Conservation (phyloP, 768 basidiomycete species). For the Heimioporus sp. region DNA sequence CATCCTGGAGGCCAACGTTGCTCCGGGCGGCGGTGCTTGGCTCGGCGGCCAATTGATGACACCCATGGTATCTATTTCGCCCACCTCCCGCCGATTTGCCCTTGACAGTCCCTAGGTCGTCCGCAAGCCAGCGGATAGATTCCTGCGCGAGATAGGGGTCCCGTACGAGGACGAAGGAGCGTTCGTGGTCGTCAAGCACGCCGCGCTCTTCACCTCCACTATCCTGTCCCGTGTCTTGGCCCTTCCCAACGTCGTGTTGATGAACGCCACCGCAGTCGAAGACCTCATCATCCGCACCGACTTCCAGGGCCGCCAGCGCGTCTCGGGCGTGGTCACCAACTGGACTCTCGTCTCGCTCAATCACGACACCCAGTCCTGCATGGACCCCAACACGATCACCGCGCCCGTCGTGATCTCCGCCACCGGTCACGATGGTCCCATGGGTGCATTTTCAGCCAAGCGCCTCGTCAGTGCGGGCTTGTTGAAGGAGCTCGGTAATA, state of each 20-base stretch:
- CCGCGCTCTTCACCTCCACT: conserved; percentile 78
- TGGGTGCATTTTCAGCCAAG: conserved; percentile 83
- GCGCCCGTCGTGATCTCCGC: conserved; percentile 71
- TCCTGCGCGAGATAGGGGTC: conserved; percentile 67
- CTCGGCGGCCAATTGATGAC: conserved; percentile 79
- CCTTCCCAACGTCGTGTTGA: conserved; percentile 67
- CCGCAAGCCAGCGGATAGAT: conserved; percentile 72
- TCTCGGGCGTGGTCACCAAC: conserved; percentile 55
- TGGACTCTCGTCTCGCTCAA: conserved; percentile 50
- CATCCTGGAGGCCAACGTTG: conserved; percentile 76
- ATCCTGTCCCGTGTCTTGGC: conserved; percentile 68
- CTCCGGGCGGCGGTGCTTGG: conserved; percentile 78
- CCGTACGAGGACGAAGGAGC: conserved; percentile 76
- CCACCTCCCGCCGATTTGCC: not conserved
- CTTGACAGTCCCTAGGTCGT: conserved; percentile 48
- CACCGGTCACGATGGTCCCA: conserved; percentile 76
- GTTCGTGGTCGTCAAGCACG: conserved; percentile 80
- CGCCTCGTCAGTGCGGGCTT: conserved; percentile 74
- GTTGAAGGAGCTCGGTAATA: conserved; percentile 71
- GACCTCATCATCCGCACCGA: conserved; percentile 70
- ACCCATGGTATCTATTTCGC: conserved; percentile 53
- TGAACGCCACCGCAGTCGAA: conserved; percentile 82
- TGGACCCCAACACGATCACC: conserved; percentile 83
- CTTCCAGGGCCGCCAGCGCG: conserved; percentile 39
- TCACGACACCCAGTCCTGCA: conserved; percentile 77